phyloP scores from a whole-genome alignment of 2,329 filamentous ascomycete species.

The Fusarium chuoi region DNA sequence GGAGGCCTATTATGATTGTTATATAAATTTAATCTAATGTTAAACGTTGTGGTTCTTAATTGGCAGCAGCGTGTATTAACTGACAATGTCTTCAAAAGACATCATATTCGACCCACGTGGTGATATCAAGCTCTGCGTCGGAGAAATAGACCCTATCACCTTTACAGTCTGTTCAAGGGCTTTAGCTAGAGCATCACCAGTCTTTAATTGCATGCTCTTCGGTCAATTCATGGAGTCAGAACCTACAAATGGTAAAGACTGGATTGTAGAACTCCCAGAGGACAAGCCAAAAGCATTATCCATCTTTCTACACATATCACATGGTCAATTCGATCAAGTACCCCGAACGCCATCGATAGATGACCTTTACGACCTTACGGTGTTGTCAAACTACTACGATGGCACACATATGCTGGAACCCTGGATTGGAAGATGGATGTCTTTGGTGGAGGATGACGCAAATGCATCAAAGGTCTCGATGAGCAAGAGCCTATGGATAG shows the following conservation, averaged over 20 bases:
- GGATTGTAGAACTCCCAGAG: not conserved
- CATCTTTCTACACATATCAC: not conserved
- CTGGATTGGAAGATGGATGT: not conserved
- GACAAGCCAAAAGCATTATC: not conserved
- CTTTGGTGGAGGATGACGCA: not conserved
- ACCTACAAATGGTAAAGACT: not conserved
- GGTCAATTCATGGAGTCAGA: not conserved
- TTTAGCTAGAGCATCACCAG: not conserved
- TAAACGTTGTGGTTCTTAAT: no score
- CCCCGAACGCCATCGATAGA: not conserved
- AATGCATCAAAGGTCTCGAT: not conserved
- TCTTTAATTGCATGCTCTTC: not conserved
- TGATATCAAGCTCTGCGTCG: not conserved
- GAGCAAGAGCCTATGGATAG: not conserved
- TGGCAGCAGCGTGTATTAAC: no score
- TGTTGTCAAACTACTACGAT: not conserved
- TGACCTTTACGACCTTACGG: not conserved
- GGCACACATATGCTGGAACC: not conserved
- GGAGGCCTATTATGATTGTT: not conserved
- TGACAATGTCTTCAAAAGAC: not conserved
- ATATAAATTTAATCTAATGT: not conserved
- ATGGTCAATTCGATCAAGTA: not conserved
- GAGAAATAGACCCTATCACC: not conserved
- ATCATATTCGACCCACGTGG: not conserved
- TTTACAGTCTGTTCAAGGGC: not conserved